Evolutionary conservation across 1,139 yeast genomes (phyloP), one percentile per base, ranked within the genome.

Genomic region (Arxiozyma slooffiae): DNA sequence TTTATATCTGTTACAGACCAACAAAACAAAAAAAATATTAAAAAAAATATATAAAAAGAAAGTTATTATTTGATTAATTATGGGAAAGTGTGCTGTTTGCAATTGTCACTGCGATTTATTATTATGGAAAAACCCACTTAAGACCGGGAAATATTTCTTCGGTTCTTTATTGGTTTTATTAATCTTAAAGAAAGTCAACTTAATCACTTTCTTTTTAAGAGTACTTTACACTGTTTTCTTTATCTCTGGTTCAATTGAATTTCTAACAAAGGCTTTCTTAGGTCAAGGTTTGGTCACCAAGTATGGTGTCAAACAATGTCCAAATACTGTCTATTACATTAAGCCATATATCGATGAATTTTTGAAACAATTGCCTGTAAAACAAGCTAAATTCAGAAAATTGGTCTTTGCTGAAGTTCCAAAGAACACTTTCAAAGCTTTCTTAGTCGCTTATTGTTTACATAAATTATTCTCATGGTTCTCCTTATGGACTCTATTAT

Each of bases 81-180:
- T 47, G 49, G 39, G 43, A 26, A 26, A 17, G 7, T 44, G 54
- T 41, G 38, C 45, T 42, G 41, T 30, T 34, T 42, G 51, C 24
- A 37, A 53, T 36, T 42, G 36, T n/a, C 36, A 14, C 6, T 72
- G 73, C 48, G 69, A 68, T 51, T 71, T 89, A 58, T 73, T 90
- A 56, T 80, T 90, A 57, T 90, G 97, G 97, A 76, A 79, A 60
- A 78, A 87, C 65, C 96, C 97, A 41, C 71, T 77, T 57, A 75
- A 77, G 62, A 82, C 96, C 51, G 97, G 85, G 55, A 81, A 82
- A 62, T 80, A 84, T 42, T 80, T 89, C 59, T 95, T 85, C 48
- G 76, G 81, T 47, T 70, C 82, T 50, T 64, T 90, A 46, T 71
- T 75, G 38, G 72, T 77, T 23, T 74, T 90, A 64, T 62, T 85